Evolutionary conservation across 2,329 filamentous ascomycete species (phyloP), one percentile per base, ranked within the genome.

Genomic region (Calycina marina): DNA sequence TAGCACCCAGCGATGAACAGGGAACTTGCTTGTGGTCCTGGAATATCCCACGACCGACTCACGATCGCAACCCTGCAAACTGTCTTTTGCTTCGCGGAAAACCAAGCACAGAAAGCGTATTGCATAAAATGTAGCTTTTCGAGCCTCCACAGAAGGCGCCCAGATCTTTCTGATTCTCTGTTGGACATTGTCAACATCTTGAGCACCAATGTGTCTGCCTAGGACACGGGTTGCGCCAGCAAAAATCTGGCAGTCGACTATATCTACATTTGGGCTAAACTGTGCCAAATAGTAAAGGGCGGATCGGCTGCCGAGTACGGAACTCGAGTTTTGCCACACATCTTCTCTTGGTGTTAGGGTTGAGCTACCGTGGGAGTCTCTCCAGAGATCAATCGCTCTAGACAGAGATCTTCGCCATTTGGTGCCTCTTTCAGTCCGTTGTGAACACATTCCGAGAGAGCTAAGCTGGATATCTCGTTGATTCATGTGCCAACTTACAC

Each of bases 401-500:
- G 84, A 85, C 18, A 98, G 62, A 4, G 83, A 77, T 6, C 76
- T 73, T 33, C 86, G 75, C 90, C 90, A 96, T 53, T 88, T n/a
- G n/a, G n/a, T 88, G 51, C 92, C 85, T 13, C 85, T 75, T 3
- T 80, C 85, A 3, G 86, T 88, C 1, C 93, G 67, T 1, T 82
- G 77, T 45, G 78, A 74, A 0, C 74, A 72, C 8, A 86, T 82
- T 9, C 72, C 85, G 0, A 96, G 66, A 1, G 85, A 85, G 52
- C 77, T 88, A 36, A 93, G 78, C 58, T 94, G 88, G 10, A 94
- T 68, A 53, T 96, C 90, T 49, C 88, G 72, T 54, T 96, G 86
- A 51, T 93, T 90, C 80, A 96, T 88, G 54, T 96, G 88, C 83
- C 85, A 96, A 50, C 81, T 90, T 17, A 96, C 84, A 44, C 84